These are phyloP conservation scores for Neofusicoccum cordaticola DNA, from an alignment of 2,329 filamentous ascomycete species.

Conservation along the genomic window DNA sequence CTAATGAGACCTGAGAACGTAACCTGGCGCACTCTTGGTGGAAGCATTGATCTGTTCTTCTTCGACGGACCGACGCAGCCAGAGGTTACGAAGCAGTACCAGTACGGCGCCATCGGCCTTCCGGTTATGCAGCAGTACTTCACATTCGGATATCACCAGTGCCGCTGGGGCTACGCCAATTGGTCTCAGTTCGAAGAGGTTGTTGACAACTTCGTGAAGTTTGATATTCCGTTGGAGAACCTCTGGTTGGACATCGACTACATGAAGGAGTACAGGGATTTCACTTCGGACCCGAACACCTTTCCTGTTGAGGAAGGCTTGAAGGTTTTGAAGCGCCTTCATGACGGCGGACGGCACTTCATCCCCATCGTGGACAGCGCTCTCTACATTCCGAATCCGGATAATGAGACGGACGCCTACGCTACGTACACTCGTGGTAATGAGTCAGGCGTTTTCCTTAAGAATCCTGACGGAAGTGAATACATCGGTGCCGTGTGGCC, in stretches of 20 bases:
- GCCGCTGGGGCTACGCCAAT: constrained; percentile 76
- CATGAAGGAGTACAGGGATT: constrained; percentile 61
- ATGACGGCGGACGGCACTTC: constrained; percentile 56
- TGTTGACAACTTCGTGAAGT: constrained; percentile 52
- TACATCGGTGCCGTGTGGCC: constrained; percentile 59
- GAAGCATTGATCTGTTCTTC: constrained; percentile 76
- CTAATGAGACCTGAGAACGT: constrained; percentile 62
- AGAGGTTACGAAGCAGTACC: constrained; percentile 69
- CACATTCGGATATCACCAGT: constrained; percentile 79
- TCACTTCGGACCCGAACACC: constrained; percentile 53
- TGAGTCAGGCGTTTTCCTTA: constrained; percentile 49
- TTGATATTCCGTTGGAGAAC: constrained; percentile 53
- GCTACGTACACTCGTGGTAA: constrained; percentile 51
- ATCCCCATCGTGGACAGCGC: constrained; percentile 60
- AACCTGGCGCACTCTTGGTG: constrained; percentile 73
- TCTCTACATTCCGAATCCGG: constrained; percentile 71
- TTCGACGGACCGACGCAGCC: constrained; percentile 68
- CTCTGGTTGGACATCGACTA: constrained; percentile 50
- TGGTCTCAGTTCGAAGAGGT: constrained; percentile 64
- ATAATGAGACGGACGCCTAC: constrained; percentile 62
- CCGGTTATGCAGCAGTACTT: constrained; percentile 81
- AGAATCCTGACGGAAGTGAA: constrained; percentile 53
- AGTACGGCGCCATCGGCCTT: constrained; percentile 63
- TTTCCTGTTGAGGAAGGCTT: constrained; percentile 51
- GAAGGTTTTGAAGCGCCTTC: constrained; percentile 53